Conservation (phyloP, 805 yeast species). For the Candida tallmaniae region DNA sequence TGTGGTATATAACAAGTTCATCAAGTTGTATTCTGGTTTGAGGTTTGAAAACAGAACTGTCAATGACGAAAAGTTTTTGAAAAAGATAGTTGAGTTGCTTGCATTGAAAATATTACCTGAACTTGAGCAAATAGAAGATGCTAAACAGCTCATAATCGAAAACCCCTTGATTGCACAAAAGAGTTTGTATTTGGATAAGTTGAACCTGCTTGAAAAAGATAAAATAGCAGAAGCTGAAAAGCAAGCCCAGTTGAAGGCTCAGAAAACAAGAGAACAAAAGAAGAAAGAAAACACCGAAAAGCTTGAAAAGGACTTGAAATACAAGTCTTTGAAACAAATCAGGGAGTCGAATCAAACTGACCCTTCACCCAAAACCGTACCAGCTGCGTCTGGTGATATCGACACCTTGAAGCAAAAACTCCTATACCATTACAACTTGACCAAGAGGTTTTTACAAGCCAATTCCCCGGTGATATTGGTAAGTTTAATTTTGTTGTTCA, state of each 20-base stretch:
- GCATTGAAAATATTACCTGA: constrained; percentile 33
- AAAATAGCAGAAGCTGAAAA: constrained; percentile 12
- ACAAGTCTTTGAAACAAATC: constrained; percentile 25
- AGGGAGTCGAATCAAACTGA: constrained; percentile 5
- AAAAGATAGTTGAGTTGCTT: constrained; percentile 27
- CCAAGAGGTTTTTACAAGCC: constrained; percentile 19
- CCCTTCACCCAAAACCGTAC: constrained; percentile 3
- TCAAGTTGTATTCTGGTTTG: constrained; percentile 9
- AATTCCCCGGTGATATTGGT: constrained; percentile 26
- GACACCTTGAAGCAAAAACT: constrained; percentile 14
- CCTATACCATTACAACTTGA: constrained; percentile 14
- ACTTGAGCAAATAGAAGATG: constrained; percentile 22
- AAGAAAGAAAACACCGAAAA: constrained; percentile 13
- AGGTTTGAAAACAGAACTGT: too few species aligned
- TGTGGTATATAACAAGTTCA: constrained; percentile 7
- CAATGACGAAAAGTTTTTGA: constrained; percentile 7
- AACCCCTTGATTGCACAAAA: constrained; percentile 14
- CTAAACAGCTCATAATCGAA: constrained; percentile 23
- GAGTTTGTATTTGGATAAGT: constrained; percentile 7
- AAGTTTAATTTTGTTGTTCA: constrained; percentile 17
- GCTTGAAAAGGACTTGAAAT: constrained; percentile 20
- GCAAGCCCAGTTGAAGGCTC: constrained; percentile 13
- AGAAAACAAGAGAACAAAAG: constrained; percentile 21
- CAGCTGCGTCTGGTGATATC: constrained; percentile 5
- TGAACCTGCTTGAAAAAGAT: constrained; percentile 8